Evolutionary conservation across 768 basidiomycete genomes (phyloP).

Genomic region (Amyloporia xantha): DNA sequence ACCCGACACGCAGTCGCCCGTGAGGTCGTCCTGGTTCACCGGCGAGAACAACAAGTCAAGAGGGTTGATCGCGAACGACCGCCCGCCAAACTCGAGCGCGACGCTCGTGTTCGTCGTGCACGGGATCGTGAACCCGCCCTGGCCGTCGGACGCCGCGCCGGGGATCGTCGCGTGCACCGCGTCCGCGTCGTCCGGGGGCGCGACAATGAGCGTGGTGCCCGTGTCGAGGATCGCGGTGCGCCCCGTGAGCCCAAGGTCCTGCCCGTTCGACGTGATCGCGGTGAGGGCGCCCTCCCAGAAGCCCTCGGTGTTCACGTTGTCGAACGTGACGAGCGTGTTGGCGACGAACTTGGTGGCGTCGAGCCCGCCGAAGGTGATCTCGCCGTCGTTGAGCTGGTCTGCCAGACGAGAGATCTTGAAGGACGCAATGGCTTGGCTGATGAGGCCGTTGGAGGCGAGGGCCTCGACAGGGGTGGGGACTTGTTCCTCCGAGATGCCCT

Average conservation of each 20-base stretch:
- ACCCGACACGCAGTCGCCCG: conserved; percentile 64
- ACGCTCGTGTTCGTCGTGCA: conserved; percentile 51
- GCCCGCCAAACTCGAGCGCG: conserved; percentile 53
- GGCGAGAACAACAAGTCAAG: conserved; percentile 58
- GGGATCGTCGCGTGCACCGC: conserved; percentile 50
- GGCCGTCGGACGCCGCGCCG: conserved; percentile 43
- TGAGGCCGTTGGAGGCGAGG: conserved; percentile 49
- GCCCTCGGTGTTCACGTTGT: conserved; percentile 58
- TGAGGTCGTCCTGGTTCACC: conserved; percentile 39
- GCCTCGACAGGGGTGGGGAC: conserved; percentile 67
- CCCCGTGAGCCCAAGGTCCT: conserved; percentile 40
- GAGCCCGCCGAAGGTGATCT: conserved; percentile 77
- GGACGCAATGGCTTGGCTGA: conserved; percentile 61
- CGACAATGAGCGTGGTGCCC: conserved; percentile 40
- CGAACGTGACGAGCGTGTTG: conserved; percentile 47
- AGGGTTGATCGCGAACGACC: conserved; percentile 55
- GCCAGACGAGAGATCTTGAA: conserved; percentile 74
- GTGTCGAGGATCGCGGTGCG: conserved; percentile 66
- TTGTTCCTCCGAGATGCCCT: conserved; percentile 60
- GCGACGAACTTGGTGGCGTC: conserved; percentile 64
- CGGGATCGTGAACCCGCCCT: conserved; percentile 54
- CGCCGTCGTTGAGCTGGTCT: conserved; percentile 66
- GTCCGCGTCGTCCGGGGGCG: conserved; percentile 40
- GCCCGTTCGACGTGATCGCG: conserved; percentile 51
- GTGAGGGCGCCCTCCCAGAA: conserved; percentile 79